Base-by-base conservation (phyloP, 305 asterid species). In the Fraxinus nigra region DNA sequence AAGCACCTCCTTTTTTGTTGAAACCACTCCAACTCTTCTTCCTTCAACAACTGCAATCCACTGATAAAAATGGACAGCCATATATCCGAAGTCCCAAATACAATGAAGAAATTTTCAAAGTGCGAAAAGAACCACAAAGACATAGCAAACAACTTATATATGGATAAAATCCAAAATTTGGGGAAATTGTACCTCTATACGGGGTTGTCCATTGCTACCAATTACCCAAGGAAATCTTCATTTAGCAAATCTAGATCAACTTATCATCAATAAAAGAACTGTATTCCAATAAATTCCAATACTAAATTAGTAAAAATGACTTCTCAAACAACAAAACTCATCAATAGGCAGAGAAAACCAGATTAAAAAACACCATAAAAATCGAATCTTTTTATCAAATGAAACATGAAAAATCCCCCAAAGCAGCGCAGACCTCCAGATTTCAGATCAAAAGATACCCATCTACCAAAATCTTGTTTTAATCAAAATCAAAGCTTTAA, bases 381-480 rank as follows among this genome's bases (percentile, higher is more conserved):
- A 81, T 43, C 82, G 20, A 82, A 83, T 30, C 81, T 79, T 85
- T 81, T n/a, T 59, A 87, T 74, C 82, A 77, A 78, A 85, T 82
- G 13, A 80, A 65, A 73, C 20, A 78, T 61, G 37, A 37, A 72
- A 54, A 20, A 69, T 80, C 72, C 65, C 75, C 63, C 20, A 18
- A 83, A 61, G 81, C 20, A 83, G 32, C 22, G 70, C 75, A 89
- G 89, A 89, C 85, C 91, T 87, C 88, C 11, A 6, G 35, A 74
- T 13, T 79, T 85, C 83, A 84, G 90, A 89, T 87, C 89, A 89
- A 82, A 79, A 51, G 70, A 70, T 61, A 69, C 74, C 86, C 79
- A 81, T 61, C 38, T 34, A 78, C 24, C 46, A 88, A 84, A 43
- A 43, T 11, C 18, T 76, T 65, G 51, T 32, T 76, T 37, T 9